Evolutionary conservation across 148 eudicot species (phyloP).

Genomic region (Vaccinium vitisidaea): DNA sequence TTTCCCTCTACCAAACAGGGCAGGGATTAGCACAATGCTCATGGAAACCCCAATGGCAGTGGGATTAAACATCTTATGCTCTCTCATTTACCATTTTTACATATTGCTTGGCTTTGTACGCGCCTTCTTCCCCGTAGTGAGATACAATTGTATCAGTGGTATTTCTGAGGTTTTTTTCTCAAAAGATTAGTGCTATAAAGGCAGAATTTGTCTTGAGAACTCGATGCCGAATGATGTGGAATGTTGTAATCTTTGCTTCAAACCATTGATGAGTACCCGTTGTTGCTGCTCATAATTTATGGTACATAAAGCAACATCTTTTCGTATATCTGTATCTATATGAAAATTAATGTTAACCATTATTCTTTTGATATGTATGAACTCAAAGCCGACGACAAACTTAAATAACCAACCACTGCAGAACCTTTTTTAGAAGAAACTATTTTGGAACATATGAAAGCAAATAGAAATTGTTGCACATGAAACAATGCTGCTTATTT

Average conservation of each 20-base stretch:
- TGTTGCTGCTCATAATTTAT: not conserved
- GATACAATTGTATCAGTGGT: not conserved
- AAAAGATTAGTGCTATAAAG: not conserved
- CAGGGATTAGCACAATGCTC: not conserved
- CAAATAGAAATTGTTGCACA: too few relatives aligned
- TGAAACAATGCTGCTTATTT: too few relatives aligned
- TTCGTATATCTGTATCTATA: not conserved
- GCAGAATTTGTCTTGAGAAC: not conserved
- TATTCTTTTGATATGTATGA: not conserved
- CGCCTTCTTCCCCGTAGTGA: not conserved
- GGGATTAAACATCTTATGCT: not conserved
- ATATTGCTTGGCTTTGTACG: not conserved
- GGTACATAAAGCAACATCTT: not conserved
- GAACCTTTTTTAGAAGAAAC: too few relatives aligned
- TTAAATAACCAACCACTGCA: too few relatives aligned
- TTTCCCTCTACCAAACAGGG: too few relatives aligned
- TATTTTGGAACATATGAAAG: too few relatives aligned
- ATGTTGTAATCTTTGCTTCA: not conserved
- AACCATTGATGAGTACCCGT: not conserved
- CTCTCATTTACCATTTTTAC: not conserved
- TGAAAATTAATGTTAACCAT: not conserved
- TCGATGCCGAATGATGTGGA: not conserved
- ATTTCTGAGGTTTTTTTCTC: not conserved
- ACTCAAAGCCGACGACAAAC: not conserved
- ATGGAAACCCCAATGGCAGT: not conserved